Base-by-base conservation (phyloP, 768 basidiomycete genomes). In the Imleria badia region DNA sequence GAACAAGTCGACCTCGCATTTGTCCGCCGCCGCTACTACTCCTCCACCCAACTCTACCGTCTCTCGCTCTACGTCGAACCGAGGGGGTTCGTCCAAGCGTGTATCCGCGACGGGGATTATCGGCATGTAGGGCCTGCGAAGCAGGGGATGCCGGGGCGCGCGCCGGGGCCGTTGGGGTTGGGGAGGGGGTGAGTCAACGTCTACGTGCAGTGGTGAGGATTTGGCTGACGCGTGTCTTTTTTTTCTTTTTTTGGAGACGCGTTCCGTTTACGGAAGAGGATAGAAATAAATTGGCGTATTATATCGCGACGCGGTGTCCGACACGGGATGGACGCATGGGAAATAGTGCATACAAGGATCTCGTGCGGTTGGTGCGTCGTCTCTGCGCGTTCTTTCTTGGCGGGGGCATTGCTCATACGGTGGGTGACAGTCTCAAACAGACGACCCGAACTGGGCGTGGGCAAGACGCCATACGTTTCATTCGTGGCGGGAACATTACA, bases 401-500 rank as follows among this genome's bases (percentile, higher is more conserved):
- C 2, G 23, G 38, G n/a, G 19, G 22, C 8, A 1, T 22, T 5
- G 5, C 5, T 45, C 53, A 51, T 13, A n/a, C 39, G 26, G 34
- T 50, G 41, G 31, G 8, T 48, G 34, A 22, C n/a, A 64, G 61
- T 52, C 69, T 68, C 6, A 60, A 61, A 22, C 51, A 1, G 45
- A 15, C 67, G 74, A 70, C 76, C 77, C 72, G 54, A 77, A 78
- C 59, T 74, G 61, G 60, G 54, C 17, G 1, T 74, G 73, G 73
- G 72, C 76, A 17, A 59, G 52, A 19, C 70, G 68, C 4, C 86
- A 86, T 61, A 47, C 83, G 13, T 80, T 76, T 79, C 75, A 76
- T 33, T 84, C 83, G 15, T 87, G 86, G 86, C 78, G 84, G 14
- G 79, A 85, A 39, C 76, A 78, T 23, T 87, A 87, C 65, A 73